A percentile compares a stretch with the other conserved stretches of the same genome.
Evolutionary conservation across 495 filamentous ascomycete species (phyloP).

Genomic region (Trichoderma erinaceum): DNA sequence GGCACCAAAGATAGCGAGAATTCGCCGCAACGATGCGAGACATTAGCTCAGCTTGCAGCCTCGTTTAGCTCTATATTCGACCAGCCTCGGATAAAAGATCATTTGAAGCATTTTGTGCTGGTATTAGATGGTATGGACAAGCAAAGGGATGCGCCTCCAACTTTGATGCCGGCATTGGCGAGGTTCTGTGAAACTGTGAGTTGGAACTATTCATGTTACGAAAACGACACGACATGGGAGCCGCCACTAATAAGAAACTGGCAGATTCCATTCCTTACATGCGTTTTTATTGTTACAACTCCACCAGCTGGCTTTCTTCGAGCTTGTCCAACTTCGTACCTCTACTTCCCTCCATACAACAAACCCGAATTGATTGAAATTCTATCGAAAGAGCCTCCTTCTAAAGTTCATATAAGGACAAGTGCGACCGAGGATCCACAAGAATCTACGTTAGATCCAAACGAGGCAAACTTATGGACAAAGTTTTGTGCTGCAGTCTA

Average conservation of each 20-base stretch:
- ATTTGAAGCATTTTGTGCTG: constrained; percentile 55
- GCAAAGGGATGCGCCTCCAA: constrained; percentile 73
- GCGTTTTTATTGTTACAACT: constrained; percentile 69
- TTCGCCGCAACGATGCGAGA: constrained; percentile 60
- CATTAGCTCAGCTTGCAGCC: constrained; percentile 63
- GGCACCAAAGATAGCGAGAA: constrained; percentile 28
- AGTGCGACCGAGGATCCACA: neutral
- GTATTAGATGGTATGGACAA: constrained; percentile 89
- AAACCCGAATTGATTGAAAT: constrained; percentile 72
- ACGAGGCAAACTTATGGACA: constrained; percentile 56
- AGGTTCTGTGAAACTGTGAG: constrained; percentile 31
- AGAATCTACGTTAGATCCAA: constrained; percentile 26
- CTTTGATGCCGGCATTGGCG: constrained; percentile 63
- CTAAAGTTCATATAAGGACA: neutral
- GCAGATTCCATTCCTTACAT: constrained; percentile 75
- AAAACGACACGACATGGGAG: neutral
- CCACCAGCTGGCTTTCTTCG: constrained; percentile 68
- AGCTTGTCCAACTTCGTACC: constrained; percentile 63
- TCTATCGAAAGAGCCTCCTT: constrained; percentile 43
- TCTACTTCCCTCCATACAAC: constrained; percentile 81
- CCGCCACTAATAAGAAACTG: neutral
- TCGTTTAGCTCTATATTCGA: constrained; percentile 57
- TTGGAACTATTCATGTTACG: neutral
- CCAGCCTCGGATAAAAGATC: constrained; percentile 31
- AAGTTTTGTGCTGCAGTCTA: constrained; percentile 68